phyloP scores from a whole-genome alignment of 441 rosid species.

The Sinapis alba region DNA sequence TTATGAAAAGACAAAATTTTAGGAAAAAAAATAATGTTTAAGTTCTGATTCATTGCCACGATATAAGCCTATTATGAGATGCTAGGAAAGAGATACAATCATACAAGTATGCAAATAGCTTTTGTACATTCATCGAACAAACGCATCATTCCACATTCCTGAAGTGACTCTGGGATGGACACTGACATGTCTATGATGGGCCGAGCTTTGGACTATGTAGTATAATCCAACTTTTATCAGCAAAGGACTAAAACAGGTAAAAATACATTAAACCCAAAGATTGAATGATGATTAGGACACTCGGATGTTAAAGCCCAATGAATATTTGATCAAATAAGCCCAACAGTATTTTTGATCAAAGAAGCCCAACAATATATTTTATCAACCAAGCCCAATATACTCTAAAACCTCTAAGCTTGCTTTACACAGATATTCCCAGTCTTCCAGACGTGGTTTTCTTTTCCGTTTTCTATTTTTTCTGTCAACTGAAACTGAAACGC shows the following conservation, averaged over 20 bases:
- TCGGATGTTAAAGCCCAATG: no score
- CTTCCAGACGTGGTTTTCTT: background rate
- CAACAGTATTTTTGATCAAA: no score
- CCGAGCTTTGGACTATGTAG: background rate
- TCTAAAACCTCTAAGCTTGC: background rate
- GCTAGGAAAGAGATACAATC: background rate
- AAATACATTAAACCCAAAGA: no score
- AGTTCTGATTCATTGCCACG: background rate
- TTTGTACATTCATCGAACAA: background rate
- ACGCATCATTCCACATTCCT: background rate
- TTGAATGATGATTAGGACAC: no score
- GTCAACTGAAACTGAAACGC: slow-evolving; percentile 17
- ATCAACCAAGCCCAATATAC: background rate
- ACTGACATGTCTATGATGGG: background rate
- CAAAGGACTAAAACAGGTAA: background rate
- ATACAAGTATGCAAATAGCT: background rate
- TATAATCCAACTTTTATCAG: no score
- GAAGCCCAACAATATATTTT: no score
- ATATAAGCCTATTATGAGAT: background rate
- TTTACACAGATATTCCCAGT: background rate
- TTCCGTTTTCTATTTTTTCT: background rate
- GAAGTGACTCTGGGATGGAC: background rate
- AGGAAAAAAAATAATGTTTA: background rate
- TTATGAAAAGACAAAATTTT: background rate
- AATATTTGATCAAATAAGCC: no score